Evolutionary conservation across 2,329 filamentous ascomycete genomes (phyloP), one percentile per base, ranked within the genome.

Genomic region (Alternaria gansuensis): DNA sequence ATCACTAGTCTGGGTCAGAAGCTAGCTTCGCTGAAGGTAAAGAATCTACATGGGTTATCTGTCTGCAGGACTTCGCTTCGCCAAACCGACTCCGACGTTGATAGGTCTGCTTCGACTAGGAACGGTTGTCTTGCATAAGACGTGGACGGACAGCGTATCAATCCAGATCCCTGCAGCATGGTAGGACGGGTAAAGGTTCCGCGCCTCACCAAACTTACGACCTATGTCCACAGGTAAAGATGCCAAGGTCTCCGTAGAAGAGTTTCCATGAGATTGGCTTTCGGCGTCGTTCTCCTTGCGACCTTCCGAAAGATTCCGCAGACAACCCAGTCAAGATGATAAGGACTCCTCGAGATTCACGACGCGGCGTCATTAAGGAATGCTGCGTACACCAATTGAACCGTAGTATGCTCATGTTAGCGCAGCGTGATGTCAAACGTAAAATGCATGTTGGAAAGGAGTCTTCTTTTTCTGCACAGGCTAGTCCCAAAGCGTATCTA

Each of bases 391-490:
- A 21, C 24, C 4, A 29, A 17, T 5, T 4, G 14, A 29, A 6
- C 9, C 41, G 17, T 17, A 14, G 9, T 44, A 29, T 29, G 7
- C 14, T 24, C 4, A 9, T 28, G 9, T 28, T 2, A 5, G 7
- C 23, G 40, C 9, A 43, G 23, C 8, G 24, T 2, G 4, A 34
- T 24, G 44, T 34, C 4, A 11, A 24, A 10, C 2, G 44, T 34
- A 33, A 23, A 13, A 24, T n/a, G 17, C 1, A 46, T 14, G 21
- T 14, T 46, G 44, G 11, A 14, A 24, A 34, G 33, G 5, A 48
- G 29, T 34, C 44, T 31, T 48, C 31, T 34, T 48, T 48, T 34
- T 48, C 10, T 48, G 44, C 44, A 48, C 44, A 36, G 11, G 7
- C 44, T 34, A 48, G 31, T 11, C 44, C 31, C 31, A 48, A 48